Conservation (phyloP, 2,329 filamentous ascomycete genomes). For the Didymella segeticola region DNA sequence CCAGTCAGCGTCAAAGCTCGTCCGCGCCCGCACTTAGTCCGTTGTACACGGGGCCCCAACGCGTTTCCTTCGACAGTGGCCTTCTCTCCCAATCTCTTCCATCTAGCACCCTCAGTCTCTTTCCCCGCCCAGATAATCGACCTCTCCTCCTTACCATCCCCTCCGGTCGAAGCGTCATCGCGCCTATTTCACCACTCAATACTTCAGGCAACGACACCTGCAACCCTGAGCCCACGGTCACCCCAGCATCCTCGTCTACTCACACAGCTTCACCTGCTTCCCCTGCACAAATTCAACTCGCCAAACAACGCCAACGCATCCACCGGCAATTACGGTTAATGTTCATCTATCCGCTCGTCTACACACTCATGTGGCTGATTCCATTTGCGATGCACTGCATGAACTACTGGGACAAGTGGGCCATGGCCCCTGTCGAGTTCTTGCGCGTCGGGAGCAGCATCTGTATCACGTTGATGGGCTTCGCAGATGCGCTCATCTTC, state of each 20-base stretch:
- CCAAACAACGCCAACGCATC: conserved; percentile 60
- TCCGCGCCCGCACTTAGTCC: not conserved
- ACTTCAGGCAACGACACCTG: not conserved
- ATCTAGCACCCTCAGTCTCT: conserved; percentile 5
- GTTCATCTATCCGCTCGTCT: conserved; percentile 78
- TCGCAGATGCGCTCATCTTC: conserved; percentile 73
- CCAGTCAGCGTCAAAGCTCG: conserved; percentile 16
- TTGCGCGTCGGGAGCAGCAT: conserved; percentile 63
- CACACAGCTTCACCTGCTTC: conserved; percentile 4
- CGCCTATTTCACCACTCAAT: not conserved
- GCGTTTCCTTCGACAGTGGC: not conserved
- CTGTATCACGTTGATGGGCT: conserved; percentile 69
- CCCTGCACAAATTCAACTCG: conserved; percentile 19
- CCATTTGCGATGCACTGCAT: conserved; percentile 72
- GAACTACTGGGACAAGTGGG: conserved; percentile 62
- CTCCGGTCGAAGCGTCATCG: conserved; percentile 9
- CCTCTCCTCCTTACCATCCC: conserved; percentile 16
- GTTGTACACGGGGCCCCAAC: not conserved
- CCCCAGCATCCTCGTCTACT: not conserved
- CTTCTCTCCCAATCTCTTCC: not conserved
- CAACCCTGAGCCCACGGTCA: not conserved
- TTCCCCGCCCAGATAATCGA: not conserved
- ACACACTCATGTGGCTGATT: conserved; percentile 74
- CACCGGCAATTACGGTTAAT: conserved; percentile 72
- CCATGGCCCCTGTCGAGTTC: conserved; percentile 61